Conservation (phyloP, 2,329 filamentous ascomycete species). For the Sphaerulina musiva region DNA sequence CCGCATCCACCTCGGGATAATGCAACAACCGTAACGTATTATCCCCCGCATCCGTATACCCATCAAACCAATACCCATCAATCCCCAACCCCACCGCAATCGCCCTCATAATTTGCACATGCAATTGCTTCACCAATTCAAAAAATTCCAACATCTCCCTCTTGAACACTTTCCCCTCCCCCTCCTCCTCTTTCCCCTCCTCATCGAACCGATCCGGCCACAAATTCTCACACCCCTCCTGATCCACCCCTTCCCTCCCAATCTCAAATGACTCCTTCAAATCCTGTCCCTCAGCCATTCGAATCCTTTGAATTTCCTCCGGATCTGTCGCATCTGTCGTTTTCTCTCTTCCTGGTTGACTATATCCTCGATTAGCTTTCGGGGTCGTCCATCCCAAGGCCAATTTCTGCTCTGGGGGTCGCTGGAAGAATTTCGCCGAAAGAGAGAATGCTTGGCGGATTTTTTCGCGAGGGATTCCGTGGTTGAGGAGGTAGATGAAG, state of each 20-base stretch:
- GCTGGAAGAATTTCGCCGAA: conserved; percentile 65
- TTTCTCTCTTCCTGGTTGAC: conserved; percentile 58
- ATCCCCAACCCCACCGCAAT: conserved; percentile 55
- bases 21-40: conserved; percentile 49
- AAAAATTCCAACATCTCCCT: conserved; percentile 69
- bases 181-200: conserved; percentile 46
- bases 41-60: conserved; percentile 65
- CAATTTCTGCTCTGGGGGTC: conserved; percentile 57
- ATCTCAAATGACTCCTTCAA: conserved; percentile 58
- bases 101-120: conserved; percentile 63
- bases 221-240: conserved; percentile 59
- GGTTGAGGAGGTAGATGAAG: conserved; percentile 82
- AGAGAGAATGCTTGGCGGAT: conserved; percentile 25
- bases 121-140: conserved; percentile 64
- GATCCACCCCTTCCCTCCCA: conserved; percentile 51
- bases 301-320: conserved; percentile 52
- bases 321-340: conserved; percentile 53
- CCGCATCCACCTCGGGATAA: conserved; percentile 51
- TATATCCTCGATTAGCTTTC: conserved; percentile 46
- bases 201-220: conserved; percentile 61
- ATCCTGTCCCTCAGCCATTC: conserved; percentile 44
- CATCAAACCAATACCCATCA: conserved; percentile 73
- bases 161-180: conserved; percentile 60
- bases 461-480: conserved; percentile 56
- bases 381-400: conserved; percentile 57